Base-by-base conservation (phyloP, 2,329 filamentous ascomycete genomes). In the Ceratocystis albifundus region DNA sequence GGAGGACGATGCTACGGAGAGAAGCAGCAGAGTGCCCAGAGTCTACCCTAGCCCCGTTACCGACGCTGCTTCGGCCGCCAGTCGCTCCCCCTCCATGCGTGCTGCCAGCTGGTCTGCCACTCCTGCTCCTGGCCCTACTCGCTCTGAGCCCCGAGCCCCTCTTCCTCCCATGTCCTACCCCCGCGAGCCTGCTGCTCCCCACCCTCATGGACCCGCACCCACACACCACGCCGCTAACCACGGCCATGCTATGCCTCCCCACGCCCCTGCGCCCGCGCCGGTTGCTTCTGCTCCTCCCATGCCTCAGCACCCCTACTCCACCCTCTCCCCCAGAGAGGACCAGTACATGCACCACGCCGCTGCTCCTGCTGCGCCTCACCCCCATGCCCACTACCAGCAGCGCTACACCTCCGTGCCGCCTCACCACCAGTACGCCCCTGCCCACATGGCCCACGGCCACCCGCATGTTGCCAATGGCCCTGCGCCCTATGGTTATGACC, bases 1-100 rank as follows among this genome's bases (percentile, higher is more conserved):
- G 22, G 73, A 75, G 22, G 76, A 77, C 30, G 71, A 71, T 41
- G 77, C 78, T 32, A 68, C 48, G 5, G 75, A 78, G 65, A 74
- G 77, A 59, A 73, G 72, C 2, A 78, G 76, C 69, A 78, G 77
- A 53, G 74, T 82, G 15, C 80, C 81, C 32, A 76, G 81, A 46
- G 73, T 79, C 41, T 81, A 79, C 70, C 74, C 73, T 61, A 75
- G 73, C 69, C 74, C 76, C 4, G 53, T 61, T 28, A 57, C 57
- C 44, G 57, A 61, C 41, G 65, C 65, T 48, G 64, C 64, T 22
- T 59, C 64, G 25, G 64, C 53, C 55, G 64, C 64, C 25, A 59
- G 50, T 36, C 64, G 53, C 20, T 65, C 64, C 28, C 64, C 64
- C 25, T 65, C 64, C n/a, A 46, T 45, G 50, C 64, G 64, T 5